These are phyloP conservation scores for Xylariaceae sp. DNA, from an alignment of 2,329 filamentous ascomycete species.

Conservation along the genomic window DNA sequence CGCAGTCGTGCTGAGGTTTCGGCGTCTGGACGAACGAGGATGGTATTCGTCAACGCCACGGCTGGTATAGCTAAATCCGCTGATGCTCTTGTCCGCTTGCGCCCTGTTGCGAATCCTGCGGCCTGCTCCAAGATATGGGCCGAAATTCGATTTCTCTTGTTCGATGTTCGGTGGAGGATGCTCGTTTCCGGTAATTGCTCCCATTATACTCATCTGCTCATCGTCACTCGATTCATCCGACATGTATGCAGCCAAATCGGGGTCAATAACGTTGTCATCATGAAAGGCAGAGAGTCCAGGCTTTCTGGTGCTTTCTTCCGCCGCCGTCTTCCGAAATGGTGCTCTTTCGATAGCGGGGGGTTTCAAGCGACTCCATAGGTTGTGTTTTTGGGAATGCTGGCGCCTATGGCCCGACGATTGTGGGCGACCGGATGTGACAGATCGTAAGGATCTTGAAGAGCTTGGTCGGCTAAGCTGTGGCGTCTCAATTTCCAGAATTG, in stretches of 20 bases:
- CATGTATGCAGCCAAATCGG: conserved; percentile 90
- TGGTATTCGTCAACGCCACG: conserved; percentile 66
- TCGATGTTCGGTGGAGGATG: conserved; percentile 64
- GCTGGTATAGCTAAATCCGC: conserved; percentile 64
- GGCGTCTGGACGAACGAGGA: conserved; percentile 61
- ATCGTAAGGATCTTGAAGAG: conserved; percentile 84
- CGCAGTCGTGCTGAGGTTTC: conserved; percentile 74
- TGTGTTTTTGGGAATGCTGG: conserved; percentile 77
- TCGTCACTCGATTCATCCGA: conserved; percentile 94
- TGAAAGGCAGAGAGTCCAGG: conserved; percentile 85
- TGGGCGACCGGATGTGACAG: conserved; percentile 63
- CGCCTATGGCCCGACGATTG: conserved; percentile 78
- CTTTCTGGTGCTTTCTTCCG: conserved; percentile 62
- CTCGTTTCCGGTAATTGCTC: conserved; percentile 65
- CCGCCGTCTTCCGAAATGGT: conserved; percentile 74
- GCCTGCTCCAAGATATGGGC: conserved; percentile 66
- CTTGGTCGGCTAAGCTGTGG: conserved; percentile 84
- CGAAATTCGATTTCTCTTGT: conserved; percentile 68
- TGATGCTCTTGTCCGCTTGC: conserved; percentile 70
- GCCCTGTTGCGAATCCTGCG: conserved; percentile 68
- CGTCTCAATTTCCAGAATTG: conserved; percentile 83
- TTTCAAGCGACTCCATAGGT: conserved; percentile 73
- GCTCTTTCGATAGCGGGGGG: conserved; percentile 71
- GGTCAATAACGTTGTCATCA: conserved; percentile 97
- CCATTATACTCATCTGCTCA: conserved; percentile 84